Conservation (phyloP, 305 asterid genomes). For the Fraxinus paxiana region DNA sequence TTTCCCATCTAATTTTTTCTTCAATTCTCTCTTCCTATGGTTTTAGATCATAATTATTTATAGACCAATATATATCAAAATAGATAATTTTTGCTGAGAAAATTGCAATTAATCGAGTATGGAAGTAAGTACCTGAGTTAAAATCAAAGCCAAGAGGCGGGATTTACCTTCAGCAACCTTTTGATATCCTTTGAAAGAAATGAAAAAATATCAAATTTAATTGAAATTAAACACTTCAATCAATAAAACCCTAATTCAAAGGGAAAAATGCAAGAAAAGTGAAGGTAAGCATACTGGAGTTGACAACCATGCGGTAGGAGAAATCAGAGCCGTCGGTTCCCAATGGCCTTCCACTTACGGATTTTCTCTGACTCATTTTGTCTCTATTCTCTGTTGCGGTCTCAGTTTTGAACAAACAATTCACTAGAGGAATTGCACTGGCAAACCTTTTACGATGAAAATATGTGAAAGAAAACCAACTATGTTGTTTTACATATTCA, state of each 20-base stretch:
- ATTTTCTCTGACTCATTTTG: slow-evolving; percentile 44
- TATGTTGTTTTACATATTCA: not conserved
- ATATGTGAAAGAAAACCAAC: not conserved
- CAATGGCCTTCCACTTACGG: slow-evolving; percentile 54
- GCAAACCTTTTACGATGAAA: not conserved
- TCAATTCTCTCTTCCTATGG: not conserved
- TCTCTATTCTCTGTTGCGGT: not conserved
- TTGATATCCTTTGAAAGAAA: slow-evolving; percentile 42
- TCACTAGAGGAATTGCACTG: not conserved
- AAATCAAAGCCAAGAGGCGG: slow-evolving; percentile 49
- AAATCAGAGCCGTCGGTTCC: slow-evolving; percentile 78
- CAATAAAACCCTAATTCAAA: not conserved
- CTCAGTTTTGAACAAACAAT: not conserved
- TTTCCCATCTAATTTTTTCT: not conserved
- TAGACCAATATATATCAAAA: not conserved
- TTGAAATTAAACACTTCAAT: not conserved
- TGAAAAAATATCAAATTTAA: not conserved
- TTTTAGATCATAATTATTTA: not conserved
- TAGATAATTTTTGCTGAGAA: not conserved
- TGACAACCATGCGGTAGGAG: slow-evolving; percentile 76
- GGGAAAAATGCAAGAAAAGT: not conserved
- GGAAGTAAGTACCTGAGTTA: slow-evolving; percentile 51
- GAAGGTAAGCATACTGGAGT: slow-evolving; percentile 43
- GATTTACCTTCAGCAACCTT: slow-evolving; percentile 69
- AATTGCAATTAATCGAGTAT: not conserved